phyloP scores from a whole-genome alignment of 2,329 filamentous ascomycete species.

The Dactylonectria macrodidyma region DNA sequence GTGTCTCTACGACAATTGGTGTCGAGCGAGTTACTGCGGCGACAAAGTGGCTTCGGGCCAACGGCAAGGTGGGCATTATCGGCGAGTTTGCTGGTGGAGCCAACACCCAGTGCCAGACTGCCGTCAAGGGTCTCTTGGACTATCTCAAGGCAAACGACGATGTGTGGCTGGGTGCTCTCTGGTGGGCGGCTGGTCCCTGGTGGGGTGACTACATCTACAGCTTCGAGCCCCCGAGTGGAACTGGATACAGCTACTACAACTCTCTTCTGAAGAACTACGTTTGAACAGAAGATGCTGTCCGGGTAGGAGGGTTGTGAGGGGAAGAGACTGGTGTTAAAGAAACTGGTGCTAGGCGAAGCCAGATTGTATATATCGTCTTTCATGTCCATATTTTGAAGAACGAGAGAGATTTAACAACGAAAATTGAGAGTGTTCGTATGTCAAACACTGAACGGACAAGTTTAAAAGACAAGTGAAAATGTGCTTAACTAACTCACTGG shows the following conservation, averaged over 20 bases:
- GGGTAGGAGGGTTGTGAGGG: not conserved
- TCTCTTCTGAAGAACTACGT: slow-evolving; percentile 41
- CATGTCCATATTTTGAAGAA: not conserved
- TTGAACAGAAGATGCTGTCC: not conserved
- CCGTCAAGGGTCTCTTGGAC: slow-evolving; percentile 66
- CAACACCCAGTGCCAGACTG: slow-evolving; percentile 66
- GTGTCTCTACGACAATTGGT: slow-evolving; percentile 66
- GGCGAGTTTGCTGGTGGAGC: slow-evolving; percentile 71
- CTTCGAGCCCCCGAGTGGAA: slow-evolving; percentile 64
- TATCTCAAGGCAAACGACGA: slow-evolving; percentile 69
- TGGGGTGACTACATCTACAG: slow-evolving; percentile 67
- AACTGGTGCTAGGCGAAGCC: not conserved
- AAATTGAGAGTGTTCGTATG: too few relatives aligned
- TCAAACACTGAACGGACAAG: too few relatives aligned
- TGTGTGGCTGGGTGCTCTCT: slow-evolving; percentile 71
- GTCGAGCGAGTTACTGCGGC: slow-evolving; percentile 63
- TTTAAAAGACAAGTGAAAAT: too few relatives aligned
- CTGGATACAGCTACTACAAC: slow-evolving; percentile 55
- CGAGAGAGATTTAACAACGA: too few relatives aligned
- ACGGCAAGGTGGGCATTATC: slow-evolving; percentile 68
- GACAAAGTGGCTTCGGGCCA: slow-evolving; percentile 68
- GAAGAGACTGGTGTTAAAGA: too few relatives aligned
- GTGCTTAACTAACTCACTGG: too few relatives aligned
- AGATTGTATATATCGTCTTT: not conserved
- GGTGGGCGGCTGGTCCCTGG: slow-evolving; percentile 74